Conservation (phyloP, 108 stramenopile genomes). For the Mediolabrus comicus region DNA sequence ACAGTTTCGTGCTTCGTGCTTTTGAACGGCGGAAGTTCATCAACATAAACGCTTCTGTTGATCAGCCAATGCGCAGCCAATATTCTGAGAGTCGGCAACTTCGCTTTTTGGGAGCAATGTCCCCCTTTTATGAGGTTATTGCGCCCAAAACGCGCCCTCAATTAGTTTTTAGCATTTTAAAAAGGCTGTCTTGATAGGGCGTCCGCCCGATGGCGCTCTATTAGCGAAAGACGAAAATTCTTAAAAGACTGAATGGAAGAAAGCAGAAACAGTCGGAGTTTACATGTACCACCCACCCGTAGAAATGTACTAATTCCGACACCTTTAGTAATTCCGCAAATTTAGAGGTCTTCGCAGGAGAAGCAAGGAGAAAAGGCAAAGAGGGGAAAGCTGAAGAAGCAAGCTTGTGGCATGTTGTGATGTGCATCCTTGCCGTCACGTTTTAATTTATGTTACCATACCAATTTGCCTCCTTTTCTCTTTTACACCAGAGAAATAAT, state of each 20-base stretch:
- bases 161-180: not conserved
- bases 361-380: no score
- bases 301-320: no score
- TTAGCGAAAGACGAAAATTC: not conserved
- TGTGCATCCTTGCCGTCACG: not conserved
- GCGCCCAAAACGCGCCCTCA: not conserved
- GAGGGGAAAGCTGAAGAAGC: no score
- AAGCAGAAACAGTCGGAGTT: not conserved
- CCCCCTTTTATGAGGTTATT: not conserved
- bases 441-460: not conserved
- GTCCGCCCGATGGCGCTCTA: not conserved
- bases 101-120: not conserved
- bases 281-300: no score
- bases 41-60: no score
- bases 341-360: no score
- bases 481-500: no score
- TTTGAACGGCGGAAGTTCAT: no score
- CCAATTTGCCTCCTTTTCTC: not conserved
- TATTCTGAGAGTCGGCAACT: not conserved
- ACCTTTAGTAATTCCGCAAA: no score
- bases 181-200: not conserved
- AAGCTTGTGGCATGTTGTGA: not conserved
- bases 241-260: not conserved
- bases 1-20: not conserved
- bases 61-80: not conserved